A percentile compares a stretch with the other conserved stretches of the same genome.
Conservation (phyloP, 805 yeast genomes). For the Kurtzmaniella cleridarum region DNA sequence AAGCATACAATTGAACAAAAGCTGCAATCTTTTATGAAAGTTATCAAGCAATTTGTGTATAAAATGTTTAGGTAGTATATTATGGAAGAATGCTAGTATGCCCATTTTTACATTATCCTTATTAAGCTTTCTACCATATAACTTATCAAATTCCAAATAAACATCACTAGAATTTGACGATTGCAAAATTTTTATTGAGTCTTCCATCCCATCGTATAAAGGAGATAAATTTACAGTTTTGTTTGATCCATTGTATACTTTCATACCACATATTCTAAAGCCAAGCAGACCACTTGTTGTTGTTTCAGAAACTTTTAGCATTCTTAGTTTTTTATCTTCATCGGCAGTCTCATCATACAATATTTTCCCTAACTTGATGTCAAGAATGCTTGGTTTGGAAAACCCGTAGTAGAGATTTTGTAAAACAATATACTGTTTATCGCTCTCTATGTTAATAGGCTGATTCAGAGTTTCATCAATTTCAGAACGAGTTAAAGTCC, state of each 20-base stretch:
- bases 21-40: slow-evolving; percentile 55
- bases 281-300: slow-evolving; percentile 81
- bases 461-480: neutral
- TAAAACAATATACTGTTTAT: slow-evolving; percentile 51
- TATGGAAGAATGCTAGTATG: slow-evolving; percentile 43
- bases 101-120: slow-evolving; percentile 39
- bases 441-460: slow-evolving; percentile 3
- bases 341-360: slow-evolving; percentile 58
- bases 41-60: slow-evolving; percentile 32
- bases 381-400: slow-evolving; percentile 65
- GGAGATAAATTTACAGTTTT: slow-evolving; percentile 8
- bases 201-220: slow-evolving; percentile 12
- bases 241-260: slow-evolving; percentile 28
- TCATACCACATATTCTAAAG: slow-evolving; percentile 88
- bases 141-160: slow-evolving; percentile 55
- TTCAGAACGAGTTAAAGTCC: slow-evolving; percentile 39
- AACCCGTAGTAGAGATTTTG: slow-evolving; percentile 65
- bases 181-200: slow-evolving; percentile 11
- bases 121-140: slow-evolving; percentile 62
- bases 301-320: slow-evolving; percentile 53
- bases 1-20: slow-evolving; percentile 60
- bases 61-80: slow-evolving; percentile 19
- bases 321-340: slow-evolving; percentile 55
- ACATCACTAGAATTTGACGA: slow-evolving; percentile 22
- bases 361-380: slow-evolving; percentile 72